Conservation (phyloP, 116 monocot genomes). For the Zostera marina region DNA sequence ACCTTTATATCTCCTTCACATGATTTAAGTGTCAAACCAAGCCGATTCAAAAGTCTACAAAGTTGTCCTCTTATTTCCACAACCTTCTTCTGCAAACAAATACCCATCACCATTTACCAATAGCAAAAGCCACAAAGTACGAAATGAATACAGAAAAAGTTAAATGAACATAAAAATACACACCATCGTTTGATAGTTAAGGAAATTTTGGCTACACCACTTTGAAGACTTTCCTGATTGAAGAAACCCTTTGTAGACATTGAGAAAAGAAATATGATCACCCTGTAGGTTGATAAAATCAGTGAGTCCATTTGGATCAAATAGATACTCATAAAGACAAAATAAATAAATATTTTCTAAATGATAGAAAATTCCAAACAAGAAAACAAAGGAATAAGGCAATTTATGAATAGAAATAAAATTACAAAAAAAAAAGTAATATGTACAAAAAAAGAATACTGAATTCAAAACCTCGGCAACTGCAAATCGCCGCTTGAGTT, state of each 20-base stretch:
- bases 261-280: conserved; percentile 81
- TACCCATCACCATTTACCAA: neutral
- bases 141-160: neutral
- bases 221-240: conserved; percentile 75
- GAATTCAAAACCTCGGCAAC: conserved; percentile 59
- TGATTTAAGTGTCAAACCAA: conserved; percentile 63
- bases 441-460: neutral
- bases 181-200: conserved; percentile 93
- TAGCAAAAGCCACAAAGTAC: neutral
- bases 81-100: conserved; percentile 77
- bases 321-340: neutral
- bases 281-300: conserved; percentile 33
- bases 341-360: no score
- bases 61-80: conserved; percentile 83
- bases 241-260: conserved; percentile 84
- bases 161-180: conserved; percentile 6
- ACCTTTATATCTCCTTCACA: conserved; percentile 78
- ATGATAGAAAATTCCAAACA: no score
- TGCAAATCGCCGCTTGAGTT: conserved; percentile 75
- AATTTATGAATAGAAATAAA: no score
- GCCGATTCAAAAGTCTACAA: conserved; percentile 44
- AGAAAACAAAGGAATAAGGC: no score
- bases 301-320: conserved; percentile 3
- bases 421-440: neutral
- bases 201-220: conserved; percentile 90